Conservation (phyloP, 2,329 filamentous ascomycete species). For the Aspergillus pseudoglaucus region DNA sequence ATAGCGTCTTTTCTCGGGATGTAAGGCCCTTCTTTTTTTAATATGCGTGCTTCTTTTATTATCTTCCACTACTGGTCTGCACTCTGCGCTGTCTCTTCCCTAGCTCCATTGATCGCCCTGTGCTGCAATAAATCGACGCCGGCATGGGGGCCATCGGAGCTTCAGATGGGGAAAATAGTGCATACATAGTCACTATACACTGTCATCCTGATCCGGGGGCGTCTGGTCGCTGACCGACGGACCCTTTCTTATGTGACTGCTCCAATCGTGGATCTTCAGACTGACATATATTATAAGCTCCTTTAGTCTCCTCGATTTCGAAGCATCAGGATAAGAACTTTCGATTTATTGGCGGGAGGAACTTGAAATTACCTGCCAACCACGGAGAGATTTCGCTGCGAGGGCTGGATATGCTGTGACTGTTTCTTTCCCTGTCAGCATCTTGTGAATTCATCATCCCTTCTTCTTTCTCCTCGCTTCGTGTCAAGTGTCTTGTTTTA, state of each 20-base stretch:
- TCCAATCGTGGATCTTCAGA: constrained; percentile 26
- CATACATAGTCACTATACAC: constrained; percentile 2
- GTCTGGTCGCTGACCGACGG: constrained; percentile 25
- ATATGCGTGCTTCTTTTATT: constrained; percentile 8
- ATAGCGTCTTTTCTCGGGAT: constrained; percentile 2
- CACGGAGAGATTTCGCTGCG: not conserved
- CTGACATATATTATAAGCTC: constrained; percentile 30
- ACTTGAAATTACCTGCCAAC: not conserved
- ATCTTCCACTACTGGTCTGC: constrained; percentile 12
- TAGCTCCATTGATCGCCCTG: constrained; percentile 31
- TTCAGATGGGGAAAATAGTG: constrained; percentile 23
- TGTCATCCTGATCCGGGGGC: constrained; percentile 32
- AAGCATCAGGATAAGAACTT: not conserved
- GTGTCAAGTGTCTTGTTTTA: not conserved
- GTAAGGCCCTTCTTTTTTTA: constrained; percentile 1
- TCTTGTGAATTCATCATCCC: not conserved
- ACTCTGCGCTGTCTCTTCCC: constrained; percentile 14
- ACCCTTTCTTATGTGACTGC: constrained; percentile 31
- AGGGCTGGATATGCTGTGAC: constrained; percentile 1
- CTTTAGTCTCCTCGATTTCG: constrained; percentile 14
- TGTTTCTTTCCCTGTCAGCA: not conserved
- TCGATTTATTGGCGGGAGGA: not conserved
- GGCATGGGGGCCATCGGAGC: constrained; percentile 27
- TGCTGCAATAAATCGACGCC: constrained; percentile 31
- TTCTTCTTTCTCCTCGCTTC: not conserved